phyloP scores from a whole-genome alignment of 2,329 filamentous ascomycete genomes.

The Blastomyces emzantsi region DNA sequence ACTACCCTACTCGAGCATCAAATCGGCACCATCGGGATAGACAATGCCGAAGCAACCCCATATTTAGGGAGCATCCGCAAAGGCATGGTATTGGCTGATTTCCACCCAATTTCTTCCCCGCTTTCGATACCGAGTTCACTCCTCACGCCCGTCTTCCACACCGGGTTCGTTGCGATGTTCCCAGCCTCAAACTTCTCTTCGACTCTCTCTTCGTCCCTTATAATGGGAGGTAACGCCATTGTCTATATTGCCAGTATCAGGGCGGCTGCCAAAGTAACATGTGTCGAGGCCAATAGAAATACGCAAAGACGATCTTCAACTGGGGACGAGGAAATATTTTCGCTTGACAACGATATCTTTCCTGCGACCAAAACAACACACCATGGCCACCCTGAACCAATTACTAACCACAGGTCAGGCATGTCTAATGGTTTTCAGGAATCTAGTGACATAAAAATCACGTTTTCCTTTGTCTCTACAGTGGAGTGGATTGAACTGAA shows the following conservation, averaged over 20 bases:
- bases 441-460: slow-evolving; percentile 36
- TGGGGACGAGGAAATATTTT: slow-evolving; percentile 36
- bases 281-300: slow-evolving; percentile 38
- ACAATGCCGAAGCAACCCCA: slow-evolving; percentile 29
- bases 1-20: slow-evolving; percentile 67
- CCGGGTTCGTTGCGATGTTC: slow-evolving; percentile 64
- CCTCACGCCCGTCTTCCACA: slow-evolving; percentile 40
- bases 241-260: slow-evolving; percentile 83
- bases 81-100: slow-evolving; percentile 71
- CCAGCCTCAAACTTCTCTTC: slow-evolving; percentile 46
- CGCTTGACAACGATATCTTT: slow-evolving; percentile 27
- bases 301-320: slow-evolving; percentile 20
- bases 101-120: slow-evolving; percentile 39
- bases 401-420: slow-evolving; percentile 19
- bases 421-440: neutral
- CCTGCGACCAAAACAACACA: neutral
- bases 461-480: slow-evolving; percentile 49
- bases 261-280: slow-evolving; percentile 65
- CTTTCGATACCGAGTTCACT: slow-evolving; percentile 17
- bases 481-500: slow-evolving; percentile 50
- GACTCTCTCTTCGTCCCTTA: slow-evolving; percentile 41
- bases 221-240: slow-evolving; percentile 52
- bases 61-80: slow-evolving; percentile 49
- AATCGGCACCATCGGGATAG: slow-evolving; percentile 78
- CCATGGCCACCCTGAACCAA: slow-evolving; percentile 14